Conservation (phyloP, 202 grass and related monocot genomes). For the Schoenoplectus tabernaemontani region DNA sequence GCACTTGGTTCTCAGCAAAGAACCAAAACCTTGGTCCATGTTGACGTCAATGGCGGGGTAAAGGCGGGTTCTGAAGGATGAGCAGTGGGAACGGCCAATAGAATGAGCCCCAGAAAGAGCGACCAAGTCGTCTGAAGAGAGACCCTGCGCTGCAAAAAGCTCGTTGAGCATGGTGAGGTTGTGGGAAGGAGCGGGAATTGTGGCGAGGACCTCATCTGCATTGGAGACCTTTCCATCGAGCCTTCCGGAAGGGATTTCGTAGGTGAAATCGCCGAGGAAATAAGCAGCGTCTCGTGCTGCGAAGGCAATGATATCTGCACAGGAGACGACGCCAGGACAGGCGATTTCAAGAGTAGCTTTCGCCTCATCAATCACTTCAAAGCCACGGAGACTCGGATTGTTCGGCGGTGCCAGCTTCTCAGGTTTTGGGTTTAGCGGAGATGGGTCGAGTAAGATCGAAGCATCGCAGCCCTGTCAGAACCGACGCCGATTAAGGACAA, state of each 20-base stretch:
- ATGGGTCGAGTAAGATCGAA: too few species aligned
- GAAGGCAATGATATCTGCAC: constrained; percentile 50
- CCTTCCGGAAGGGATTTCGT: constrained; percentile 32
- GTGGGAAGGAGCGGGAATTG: not conserved
- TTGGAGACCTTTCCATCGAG: constrained; percentile 39
- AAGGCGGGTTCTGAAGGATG: constrained; percentile 23
- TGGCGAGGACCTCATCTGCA: constrained; percentile 9
- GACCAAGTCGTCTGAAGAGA: not conserved
- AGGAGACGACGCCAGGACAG: constrained; percentile 48
- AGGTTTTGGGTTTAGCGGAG: not conserved
- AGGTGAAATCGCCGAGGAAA: constrained; percentile 27
- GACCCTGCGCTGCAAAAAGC: not conserved
- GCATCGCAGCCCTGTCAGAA: constrained; percentile 10
- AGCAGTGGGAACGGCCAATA: constrained; percentile 9
- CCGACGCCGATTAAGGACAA: too few species aligned
- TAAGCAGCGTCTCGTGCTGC: constrained; percentile 33
- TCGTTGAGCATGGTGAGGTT: not conserved
- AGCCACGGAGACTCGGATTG: constrained; percentile 53
- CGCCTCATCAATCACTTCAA: too few species aligned
- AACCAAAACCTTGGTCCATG: constrained; percentile 9
- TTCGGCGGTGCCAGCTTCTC: constrained; percentile 38
- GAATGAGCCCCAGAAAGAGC: constrained; percentile 20
- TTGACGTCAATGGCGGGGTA: not conserved
- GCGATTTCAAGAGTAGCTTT: constrained; percentile 27
- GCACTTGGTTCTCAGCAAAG: constrained; percentile 27